Evolutionary conservation across 179 eudicot species (phyloP).

Genomic region (Carnegiea gigantea): DNA sequence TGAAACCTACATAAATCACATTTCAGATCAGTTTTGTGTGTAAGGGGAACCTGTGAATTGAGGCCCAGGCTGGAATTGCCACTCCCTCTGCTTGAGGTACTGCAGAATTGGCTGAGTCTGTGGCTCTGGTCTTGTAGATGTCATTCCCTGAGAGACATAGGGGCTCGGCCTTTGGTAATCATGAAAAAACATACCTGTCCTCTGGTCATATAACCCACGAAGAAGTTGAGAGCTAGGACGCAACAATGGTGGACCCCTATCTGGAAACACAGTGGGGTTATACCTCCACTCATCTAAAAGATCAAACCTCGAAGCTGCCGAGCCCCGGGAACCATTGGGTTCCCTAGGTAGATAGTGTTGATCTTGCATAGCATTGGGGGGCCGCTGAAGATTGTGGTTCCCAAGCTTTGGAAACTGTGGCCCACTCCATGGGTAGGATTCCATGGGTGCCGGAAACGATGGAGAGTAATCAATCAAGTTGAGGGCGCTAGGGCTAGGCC

Average conservation of each 20-base stretch:
- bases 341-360: conserved; percentile 29
- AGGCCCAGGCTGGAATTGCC: conserved; percentile 60
- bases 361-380: conserved; percentile 18
- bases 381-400: neutral
- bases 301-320: conserved; percentile 41
- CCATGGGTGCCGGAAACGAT: conserved; percentile 32
- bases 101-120: conserved; percentile 58
- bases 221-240: conserved; percentile 42
- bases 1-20: conserved; percentile 11
- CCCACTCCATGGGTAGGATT: conserved; percentile 56
- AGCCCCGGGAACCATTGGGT: conserved; percentile 27
- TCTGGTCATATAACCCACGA: conserved; percentile 50
- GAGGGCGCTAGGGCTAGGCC: conserved; percentile 29
- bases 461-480: conserved; percentile 36
- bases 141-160: conserved; percentile 25
- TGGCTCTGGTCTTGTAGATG: conserved; percentile 33
- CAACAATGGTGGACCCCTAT: conserved; percentile 41
- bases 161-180: conserved; percentile 46
- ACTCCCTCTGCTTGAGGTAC: conserved; percentile 72
- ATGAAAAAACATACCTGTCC: conserved; percentile 36
- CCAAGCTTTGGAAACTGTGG: conserved; percentile 38
- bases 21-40: conserved; percentile 48
- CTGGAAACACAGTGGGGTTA: conserved; percentile 38
- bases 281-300: conserved; percentile 56
- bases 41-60: conserved; percentile 55